These are phyloP conservation scores for Chlorella sorokiniana DNA, from an alignment of 139 green algal species.

Conservation along the genomic window DNA sequence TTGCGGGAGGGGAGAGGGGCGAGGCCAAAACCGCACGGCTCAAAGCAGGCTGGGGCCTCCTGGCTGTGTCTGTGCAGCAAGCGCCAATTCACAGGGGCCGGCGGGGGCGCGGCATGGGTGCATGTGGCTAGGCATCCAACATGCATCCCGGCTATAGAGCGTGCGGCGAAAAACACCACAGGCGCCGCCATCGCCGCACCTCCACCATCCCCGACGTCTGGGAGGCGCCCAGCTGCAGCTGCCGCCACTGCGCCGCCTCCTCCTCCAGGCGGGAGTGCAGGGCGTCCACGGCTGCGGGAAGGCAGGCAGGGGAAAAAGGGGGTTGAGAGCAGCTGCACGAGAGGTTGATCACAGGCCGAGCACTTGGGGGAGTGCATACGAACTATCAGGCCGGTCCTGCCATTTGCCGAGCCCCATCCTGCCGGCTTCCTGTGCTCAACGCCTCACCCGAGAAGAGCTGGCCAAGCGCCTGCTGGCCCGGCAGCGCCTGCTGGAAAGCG, in stretches of 20 bases:
- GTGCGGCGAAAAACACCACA: neutral
- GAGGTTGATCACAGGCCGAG: too few species aligned
- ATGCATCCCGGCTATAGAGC: neutral
- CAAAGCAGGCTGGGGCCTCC: too few species aligned
- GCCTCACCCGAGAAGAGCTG: slow-evolving; percentile 35
- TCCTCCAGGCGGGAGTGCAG: slow-evolving; percentile 17
- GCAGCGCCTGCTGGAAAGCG: slow-evolving; percentile 44
- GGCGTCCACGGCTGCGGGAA: slow-evolving; percentile 15
- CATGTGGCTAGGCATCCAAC: too few species aligned
- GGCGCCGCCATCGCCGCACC: neutral
- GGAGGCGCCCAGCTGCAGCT: slow-evolving; percentile 4
- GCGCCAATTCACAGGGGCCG: too few species aligned
- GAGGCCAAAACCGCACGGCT: too few species aligned
- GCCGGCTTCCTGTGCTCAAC: neutral
- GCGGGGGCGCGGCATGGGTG: too few species aligned
- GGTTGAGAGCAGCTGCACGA: too few species aligned
- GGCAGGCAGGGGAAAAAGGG: too few species aligned
- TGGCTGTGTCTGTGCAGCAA: too few species aligned
- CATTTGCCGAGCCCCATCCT: neutral
- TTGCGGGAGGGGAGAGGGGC: too few species aligned
- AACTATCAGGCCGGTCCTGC: too few species aligned
- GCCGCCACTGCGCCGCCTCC: slow-evolving; percentile 16
- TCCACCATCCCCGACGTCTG: neutral
- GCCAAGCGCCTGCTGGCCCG: slow-evolving; percentile 42
- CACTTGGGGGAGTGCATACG: too few species aligned